Percentiles rank a stretch among this genome's conserved stretches.
phyloP scores from a whole-genome alignment of 75 land plant genomes.

The Selaginella moellendorffii region DNA sequence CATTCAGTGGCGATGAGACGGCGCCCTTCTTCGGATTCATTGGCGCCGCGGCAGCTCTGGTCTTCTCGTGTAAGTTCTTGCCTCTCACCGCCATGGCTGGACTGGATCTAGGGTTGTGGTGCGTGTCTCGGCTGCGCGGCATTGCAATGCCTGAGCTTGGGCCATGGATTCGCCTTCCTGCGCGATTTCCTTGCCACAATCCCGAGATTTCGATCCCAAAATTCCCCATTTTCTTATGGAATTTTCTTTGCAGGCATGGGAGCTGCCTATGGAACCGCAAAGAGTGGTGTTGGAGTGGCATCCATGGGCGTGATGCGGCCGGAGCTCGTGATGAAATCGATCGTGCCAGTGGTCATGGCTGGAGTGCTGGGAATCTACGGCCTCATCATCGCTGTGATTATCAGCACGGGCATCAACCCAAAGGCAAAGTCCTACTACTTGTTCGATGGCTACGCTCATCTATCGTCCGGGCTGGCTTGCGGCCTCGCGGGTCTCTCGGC shows the following conservation, averaged over 20 bases:
- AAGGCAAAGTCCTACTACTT: not conserved
- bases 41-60: constrained; percentile 52
- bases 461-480: constrained; percentile 40
- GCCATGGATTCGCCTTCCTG: not conserved
- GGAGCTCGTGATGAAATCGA: constrained; percentile 67
- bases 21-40: constrained; percentile 64
- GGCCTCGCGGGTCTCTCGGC: constrained; percentile 53
- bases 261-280: constrained; percentile 56
- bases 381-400: constrained; percentile 51
- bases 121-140: not conserved
- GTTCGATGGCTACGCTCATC: constrained; percentile 9
- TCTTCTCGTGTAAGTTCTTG: constrained; percentile 34
- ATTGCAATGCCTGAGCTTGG: not conserved
- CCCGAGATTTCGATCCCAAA: not conserved
- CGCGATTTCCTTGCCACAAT: not conserved
- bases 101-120: too few species aligned
- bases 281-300: constrained; percentile 68
- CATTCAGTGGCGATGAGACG: constrained; percentile 43
- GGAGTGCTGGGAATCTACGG: constrained; percentile 70
- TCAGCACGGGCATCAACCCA: constrained; percentile 32
- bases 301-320: constrained; percentile 74
- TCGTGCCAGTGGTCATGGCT: constrained; percentile 71
- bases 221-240: not conserved
- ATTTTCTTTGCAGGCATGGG: constrained; percentile 42
- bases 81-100: not conserved